Conservation (phyloP, 805 yeast species). For the Wickerhamomyces canadensis region DNA sequence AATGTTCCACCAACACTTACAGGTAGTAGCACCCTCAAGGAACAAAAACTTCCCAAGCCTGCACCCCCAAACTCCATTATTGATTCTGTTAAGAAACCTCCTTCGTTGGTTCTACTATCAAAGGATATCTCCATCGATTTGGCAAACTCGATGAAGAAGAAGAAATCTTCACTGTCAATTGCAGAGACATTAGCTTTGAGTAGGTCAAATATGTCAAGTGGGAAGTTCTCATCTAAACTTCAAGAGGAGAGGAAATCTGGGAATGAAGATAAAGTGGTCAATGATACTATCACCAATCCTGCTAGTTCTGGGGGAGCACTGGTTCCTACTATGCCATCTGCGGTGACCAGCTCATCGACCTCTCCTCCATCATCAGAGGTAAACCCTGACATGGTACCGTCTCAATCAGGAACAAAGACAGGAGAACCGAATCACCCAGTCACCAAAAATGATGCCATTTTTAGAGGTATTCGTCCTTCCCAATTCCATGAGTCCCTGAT, state of each 20-base stretch:
- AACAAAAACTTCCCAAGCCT: slow-evolving; percentile 16
- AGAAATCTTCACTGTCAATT: slow-evolving; percentile 38
- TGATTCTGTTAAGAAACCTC: slow-evolving; percentile 18
- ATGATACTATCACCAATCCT: slow-evolving; percentile 2
- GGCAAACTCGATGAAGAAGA: slow-evolving; percentile 19
- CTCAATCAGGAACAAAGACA: no score
- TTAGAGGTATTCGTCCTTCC: no score
- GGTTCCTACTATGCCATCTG: no score
- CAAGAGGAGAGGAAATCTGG: slow-evolving; percentile 14
- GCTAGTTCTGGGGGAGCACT: no score
- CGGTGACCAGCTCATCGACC: no score
- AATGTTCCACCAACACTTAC: no score
- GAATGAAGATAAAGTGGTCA: slow-evolving; percentile 1
- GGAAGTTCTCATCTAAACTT: slow-evolving; percentile 22
- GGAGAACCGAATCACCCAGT: no score
- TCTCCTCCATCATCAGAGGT: no score
- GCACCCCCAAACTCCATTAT: slow-evolving; percentile 17
- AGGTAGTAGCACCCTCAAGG: slow-evolving; percentile 1
- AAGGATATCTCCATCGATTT: slow-evolving; percentile 23
- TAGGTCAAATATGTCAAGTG: slow-evolving; percentile 38
- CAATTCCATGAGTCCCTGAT: no score
- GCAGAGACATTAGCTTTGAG: slow-evolving; percentile 57
- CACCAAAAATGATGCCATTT: slow-evolving; percentile 12
- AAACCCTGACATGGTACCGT: no score
- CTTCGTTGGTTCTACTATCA: slow-evolving; percentile 18